These are phyloP conservation scores for Fraxinus greggii DNA, from an alignment of 305 asterid genomes.

Conservation along the genomic window DNA sequence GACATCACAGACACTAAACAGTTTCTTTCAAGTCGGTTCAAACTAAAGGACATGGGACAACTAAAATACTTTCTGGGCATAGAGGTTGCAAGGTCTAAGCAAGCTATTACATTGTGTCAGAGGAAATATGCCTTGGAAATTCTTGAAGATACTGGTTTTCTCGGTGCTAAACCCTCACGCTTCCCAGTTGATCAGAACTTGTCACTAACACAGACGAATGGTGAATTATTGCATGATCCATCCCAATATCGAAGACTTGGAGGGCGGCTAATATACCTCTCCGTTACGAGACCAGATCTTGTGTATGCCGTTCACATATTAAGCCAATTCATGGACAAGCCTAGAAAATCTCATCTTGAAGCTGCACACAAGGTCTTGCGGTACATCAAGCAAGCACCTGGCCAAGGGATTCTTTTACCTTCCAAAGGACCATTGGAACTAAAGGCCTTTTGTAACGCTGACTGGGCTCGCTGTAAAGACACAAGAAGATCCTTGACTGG, in stretches of 20 bases:
- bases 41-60: background rate
- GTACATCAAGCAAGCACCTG: background rate
- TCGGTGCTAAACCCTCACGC: background rate
- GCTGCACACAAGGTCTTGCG: background rate
- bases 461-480: background rate
- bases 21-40: background rate
- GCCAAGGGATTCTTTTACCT: background rate
- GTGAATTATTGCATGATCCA: background rate
- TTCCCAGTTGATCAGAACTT: background rate
- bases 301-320: background rate
- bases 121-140: background rate
- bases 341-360: background rate
- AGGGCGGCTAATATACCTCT: background rate
- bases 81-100: background rate
- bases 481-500: background rate
- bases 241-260: background rate
- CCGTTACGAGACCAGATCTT: background rate
- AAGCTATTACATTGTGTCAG: background rate
- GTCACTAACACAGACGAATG: background rate
- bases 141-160: background rate
- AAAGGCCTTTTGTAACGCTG: slow-evolving; percentile 5
- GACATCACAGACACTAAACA: background rate
- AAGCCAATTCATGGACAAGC: background rate
- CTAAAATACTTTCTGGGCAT: background rate
- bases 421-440: background rate